A percentile compares a stretch with the other conserved stretches of the same genome.
These are phyloP conservation scores for Pyrenochaeta sp. DNA, from an alignment of 2,329 filamentous ascomycete genomes.

Conservation along the genomic window DNA sequence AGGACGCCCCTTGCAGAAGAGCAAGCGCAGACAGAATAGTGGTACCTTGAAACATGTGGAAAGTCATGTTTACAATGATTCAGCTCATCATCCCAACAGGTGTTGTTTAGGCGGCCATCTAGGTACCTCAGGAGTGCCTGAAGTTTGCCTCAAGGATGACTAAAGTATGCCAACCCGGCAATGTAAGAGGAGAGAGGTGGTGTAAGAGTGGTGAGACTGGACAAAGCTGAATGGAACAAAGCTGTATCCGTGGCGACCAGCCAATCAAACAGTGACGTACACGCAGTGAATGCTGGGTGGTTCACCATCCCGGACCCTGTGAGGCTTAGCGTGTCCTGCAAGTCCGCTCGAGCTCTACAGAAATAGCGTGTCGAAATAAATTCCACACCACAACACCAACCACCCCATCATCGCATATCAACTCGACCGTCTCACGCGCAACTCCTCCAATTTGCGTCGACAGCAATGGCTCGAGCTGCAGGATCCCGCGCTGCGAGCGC, in stretches of 20 bases:
- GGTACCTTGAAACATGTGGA: constrained; percentile 25
- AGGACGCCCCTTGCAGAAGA: constrained; percentile 54
- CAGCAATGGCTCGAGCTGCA: constrained; percentile 41
- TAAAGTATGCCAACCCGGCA: constrained; percentile 1
- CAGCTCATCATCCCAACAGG: background rate
- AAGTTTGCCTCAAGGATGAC: constrained; percentile 7
- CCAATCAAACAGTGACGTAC: constrained; percentile 27
- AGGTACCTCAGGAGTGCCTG: constrained; percentile 21
- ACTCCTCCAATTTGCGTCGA: constrained; percentile 19
- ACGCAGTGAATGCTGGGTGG: constrained; percentile 16
- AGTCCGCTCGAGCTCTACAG: constrained; percentile 9
- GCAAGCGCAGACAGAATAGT: constrained; percentile 16
- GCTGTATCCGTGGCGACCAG: constrained; percentile 7
- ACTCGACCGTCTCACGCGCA: constrained; percentile 24
- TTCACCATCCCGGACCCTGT: background rate
- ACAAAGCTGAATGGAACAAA: constrained; percentile 5
- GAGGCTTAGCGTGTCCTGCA: constrained; percentile 7
- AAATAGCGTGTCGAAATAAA: constrained; percentile 10
- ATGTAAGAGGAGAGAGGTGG: constrained; percentile 2
- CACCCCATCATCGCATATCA: constrained; percentile 24
- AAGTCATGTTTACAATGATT: background rate
- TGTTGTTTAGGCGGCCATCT: constrained; percentile 24
- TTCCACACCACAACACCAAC: constrained; percentile 36
- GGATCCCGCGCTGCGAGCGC: constrained; percentile 38
- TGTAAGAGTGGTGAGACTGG: constrained; percentile 3